Conservation (phyloP, 129 eudicot species). For the Flaveria brownii region DNA sequence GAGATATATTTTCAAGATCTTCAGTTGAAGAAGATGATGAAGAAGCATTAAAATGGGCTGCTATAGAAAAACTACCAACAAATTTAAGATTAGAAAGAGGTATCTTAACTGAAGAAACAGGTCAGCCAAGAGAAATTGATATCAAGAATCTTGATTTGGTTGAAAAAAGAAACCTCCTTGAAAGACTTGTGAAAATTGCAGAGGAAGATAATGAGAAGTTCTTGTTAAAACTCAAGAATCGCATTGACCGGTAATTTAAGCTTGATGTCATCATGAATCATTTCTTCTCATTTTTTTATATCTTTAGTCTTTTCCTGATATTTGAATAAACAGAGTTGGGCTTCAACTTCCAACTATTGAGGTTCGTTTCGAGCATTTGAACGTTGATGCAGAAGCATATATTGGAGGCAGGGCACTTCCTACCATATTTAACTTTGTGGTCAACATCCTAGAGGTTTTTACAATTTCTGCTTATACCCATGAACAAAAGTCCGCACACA, state of each 20-base stretch:
- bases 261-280: not conserved
- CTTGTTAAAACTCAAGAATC: slow-evolving; percentile 65
- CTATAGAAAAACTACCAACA: slow-evolving; percentile 83
- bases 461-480: slow-evolving; percentile 3
- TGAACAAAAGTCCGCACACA: not conserved
- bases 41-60: slow-evolving; percentile 94
- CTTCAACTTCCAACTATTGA: slow-evolving; percentile 68
- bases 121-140: slow-evolving; percentile 59
- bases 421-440: slow-evolving; percentile 53
- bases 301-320: not conserved
- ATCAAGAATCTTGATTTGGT: slow-evolving; percentile 60
- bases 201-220: slow-evolving; percentile 89
- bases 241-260: slow-evolving; percentile 71
- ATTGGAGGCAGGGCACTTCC: slow-evolving; percentile 73
- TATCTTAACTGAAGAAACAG: slow-evolving; percentile 50
- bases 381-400: slow-evolving; percentile 61
- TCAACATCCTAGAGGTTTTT: slow-evolving; percentile 62
- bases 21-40: slow-evolving; percentile 70
- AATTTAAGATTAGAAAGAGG: slow-evolving; percentile 67
- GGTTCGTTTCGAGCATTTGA: slow-evolving; percentile 70
- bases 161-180: slow-evolving; percentile 63
- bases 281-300: not conserved
- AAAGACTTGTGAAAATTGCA: slow-evolving; percentile 68
- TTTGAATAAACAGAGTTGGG: slow-evolving; percentile 52
- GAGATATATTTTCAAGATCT: slow-evolving; percentile 70